These are phyloP conservation scores for Pilobolus umbonatus DNA, from an alignment of 192 early-diverging fungal genomes.

Conservation along the genomic window DNA sequence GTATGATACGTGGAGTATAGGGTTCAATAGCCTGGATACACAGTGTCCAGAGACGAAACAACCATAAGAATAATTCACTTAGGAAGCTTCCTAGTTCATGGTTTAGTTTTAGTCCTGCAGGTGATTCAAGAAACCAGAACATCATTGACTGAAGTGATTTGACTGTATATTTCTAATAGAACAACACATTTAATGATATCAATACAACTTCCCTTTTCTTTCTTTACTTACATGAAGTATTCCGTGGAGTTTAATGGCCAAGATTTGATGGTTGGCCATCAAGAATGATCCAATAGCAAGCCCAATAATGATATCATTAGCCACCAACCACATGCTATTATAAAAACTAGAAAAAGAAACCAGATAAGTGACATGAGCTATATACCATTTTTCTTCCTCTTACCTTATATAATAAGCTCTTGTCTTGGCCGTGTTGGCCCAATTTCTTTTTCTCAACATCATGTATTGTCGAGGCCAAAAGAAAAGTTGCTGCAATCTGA, in stretches of 20 bases:
- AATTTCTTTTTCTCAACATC: slow-evolving; percentile 51
- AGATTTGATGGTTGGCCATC: slow-evolving; percentile 50
- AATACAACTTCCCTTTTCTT: background rate
- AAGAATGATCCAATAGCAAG: slow-evolving; percentile 71
- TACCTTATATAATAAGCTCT: slow-evolving; percentile 80
- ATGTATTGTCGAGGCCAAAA: slow-evolving; percentile 89
- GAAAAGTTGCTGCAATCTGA: slow-evolving; percentile 77
- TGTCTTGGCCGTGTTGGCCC: slow-evolving; percentile 49
- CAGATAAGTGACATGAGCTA: background rate
- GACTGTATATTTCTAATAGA: slow-evolving; percentile 61
- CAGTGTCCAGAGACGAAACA: slow-evolving; percentile 81
- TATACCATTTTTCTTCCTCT: background rate
- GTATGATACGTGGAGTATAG: slow-evolving; percentile 59
- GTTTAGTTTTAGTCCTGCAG: slow-evolving; percentile 96
- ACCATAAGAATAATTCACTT: slow-evolving; percentile 86
- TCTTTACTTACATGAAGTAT: slow-evolving; percentile 30
- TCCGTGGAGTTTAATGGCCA: slow-evolving; percentile 50
- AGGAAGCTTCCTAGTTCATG: slow-evolving; percentile 82
- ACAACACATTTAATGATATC: background rate
- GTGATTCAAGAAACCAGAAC: slow-evolving; percentile 87
- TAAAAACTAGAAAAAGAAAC: slow-evolving; percentile 63
- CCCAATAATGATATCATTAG: slow-evolving; percentile 88
- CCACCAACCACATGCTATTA: slow-evolving; percentile 95
- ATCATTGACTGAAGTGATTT: slow-evolving; percentile 67
- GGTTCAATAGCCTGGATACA: slow-evolving; percentile 45